Conservation (phyloP, 148 eudicot species). For the Rhododendron williamsianum region DNA sequence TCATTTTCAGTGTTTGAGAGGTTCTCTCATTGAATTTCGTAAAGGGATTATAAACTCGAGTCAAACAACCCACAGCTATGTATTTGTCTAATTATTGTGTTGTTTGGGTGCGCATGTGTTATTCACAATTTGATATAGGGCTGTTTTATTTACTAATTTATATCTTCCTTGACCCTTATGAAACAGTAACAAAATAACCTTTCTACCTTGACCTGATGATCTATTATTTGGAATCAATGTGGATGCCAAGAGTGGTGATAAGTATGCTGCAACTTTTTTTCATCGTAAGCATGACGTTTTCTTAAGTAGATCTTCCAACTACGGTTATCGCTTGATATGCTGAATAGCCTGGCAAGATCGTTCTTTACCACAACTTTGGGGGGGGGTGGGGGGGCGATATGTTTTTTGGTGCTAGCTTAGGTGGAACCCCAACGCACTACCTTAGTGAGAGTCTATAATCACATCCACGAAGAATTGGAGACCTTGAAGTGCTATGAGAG, state of each 20-base stretch:
- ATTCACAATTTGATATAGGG: background rate
- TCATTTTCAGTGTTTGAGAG: slow-evolving; percentile 2
- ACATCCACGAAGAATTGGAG: background rate
- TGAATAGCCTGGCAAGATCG: background rate
- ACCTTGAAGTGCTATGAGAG: background rate
- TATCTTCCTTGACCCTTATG: background rate
- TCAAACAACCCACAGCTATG: background rate
- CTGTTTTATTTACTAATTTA: background rate
- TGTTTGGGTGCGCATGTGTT: background rate
- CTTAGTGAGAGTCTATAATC: background rate
- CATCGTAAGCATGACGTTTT: background rate
- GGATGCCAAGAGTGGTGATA: background rate
- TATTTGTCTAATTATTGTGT: background rate
- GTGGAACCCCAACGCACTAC: background rate
- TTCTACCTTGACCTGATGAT: background rate
- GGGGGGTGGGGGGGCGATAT: background rate
- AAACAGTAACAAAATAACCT: background rate
- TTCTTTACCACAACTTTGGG: background rate
- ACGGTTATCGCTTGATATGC: background rate
- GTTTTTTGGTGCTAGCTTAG: background rate
- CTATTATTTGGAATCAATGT: background rate
- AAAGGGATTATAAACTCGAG: background rate
- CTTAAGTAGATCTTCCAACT: background rate
- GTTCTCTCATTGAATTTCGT: background rate
- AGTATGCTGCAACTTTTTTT: background rate